These are phyloP conservation scores for Serendipita indica DNA, from an alignment of 768 basidiomycete species.

Conservation along the genomic window DNA sequence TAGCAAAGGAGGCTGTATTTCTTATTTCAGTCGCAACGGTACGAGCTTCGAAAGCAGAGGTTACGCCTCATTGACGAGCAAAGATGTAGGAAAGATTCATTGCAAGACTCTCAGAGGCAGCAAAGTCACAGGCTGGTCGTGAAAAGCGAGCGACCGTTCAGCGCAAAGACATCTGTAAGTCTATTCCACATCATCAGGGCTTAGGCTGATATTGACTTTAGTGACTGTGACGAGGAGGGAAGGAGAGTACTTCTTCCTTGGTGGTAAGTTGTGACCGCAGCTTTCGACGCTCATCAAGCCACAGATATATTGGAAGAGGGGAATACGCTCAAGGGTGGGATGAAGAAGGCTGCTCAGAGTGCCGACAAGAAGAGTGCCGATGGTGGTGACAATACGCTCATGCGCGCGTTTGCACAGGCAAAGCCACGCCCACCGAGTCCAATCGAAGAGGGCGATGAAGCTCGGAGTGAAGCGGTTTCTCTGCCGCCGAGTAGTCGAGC, in stretches of 20 bases:
- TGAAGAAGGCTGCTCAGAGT: background rate
- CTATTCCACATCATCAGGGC: background rate
- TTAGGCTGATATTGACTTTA: background rate
- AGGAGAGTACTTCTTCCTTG: background rate
- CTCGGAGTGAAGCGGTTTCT: background rate
- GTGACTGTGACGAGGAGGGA: slow-evolving; percentile 7
- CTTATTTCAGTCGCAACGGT: slow-evolving; percentile 64
- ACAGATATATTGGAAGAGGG: background rate
- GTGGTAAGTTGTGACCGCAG: background rate
- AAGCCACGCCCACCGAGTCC: background rate
- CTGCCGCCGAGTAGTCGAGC: slow-evolving; percentile 7
- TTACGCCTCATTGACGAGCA: too few species aligned
- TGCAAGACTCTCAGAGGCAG: slow-evolving; percentile 53
- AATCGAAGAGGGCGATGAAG: background rate
- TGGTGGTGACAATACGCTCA: background rate
- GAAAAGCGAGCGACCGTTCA: slow-evolving; percentile 66
- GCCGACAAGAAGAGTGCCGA: background rate
- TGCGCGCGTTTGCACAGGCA: background rate
- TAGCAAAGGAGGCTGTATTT: slow-evolving; percentile 64
- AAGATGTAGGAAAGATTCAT: slow-evolving; percentile 58
- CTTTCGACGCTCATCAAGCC: background rate
- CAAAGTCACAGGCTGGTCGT: slow-evolving; percentile 50
- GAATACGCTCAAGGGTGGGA: background rate
- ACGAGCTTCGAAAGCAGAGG: slow-evolving; percentile 13
- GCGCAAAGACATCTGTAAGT: slow-evolving; percentile 63